Percentiles rank a stretch among this genome's conserved stretches.
phyloP scores from a whole-genome alignment of 2,329 filamentous ascomycete species.

The Colletotrichum truncatum region DNA sequence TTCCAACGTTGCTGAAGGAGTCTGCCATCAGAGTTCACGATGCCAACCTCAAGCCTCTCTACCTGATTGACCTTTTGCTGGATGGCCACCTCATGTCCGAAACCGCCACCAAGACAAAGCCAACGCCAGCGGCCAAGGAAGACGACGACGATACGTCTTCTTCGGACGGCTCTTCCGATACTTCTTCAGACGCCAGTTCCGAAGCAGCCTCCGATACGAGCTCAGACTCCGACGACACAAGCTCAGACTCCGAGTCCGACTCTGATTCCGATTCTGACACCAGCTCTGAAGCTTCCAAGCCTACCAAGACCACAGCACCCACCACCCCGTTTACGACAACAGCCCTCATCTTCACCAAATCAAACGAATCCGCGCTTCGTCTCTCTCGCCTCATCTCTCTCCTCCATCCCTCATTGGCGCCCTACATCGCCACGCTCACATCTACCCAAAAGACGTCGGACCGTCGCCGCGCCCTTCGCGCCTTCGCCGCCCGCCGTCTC shows the following conservation, averaged over 20 bases:
- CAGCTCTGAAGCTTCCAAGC: constrained; percentile 23
- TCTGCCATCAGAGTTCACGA: constrained; percentile 75
- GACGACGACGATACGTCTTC: constrained; percentile 41
- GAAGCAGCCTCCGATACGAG: constrained; percentile 34
- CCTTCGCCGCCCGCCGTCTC: constrained; percentile 70
- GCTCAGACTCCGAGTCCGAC: constrained; percentile 43
- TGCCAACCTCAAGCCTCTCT: constrained; percentile 79
- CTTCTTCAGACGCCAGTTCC: constrained; percentile 41
- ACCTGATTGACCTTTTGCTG: constrained; percentile 80
- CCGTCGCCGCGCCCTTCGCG: constrained; percentile 72
- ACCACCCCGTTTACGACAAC: constrained; percentile 45
- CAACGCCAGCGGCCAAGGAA: constrained; percentile 23
- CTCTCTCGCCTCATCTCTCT: constrained; percentile 81
- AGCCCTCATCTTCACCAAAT: constrained; percentile 88
- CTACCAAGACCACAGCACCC: background rate
- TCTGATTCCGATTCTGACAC: constrained; percentile 30
- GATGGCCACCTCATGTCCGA: constrained; percentile 56
- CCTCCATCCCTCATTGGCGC: constrained; percentile 66
- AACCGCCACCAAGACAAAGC: constrained; percentile 28
- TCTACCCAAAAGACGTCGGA: constrained; percentile 80
- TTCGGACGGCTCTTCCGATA: constrained; percentile 39
- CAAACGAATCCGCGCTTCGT: constrained; percentile 87
- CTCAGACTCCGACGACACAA: constrained; percentile 45
- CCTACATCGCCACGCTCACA: constrained; percentile 74
- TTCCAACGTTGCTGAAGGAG: constrained; percentile 74